Conservation (phyloP, 331 rosid genomes). For the Pyracantha coccinea region DNA sequence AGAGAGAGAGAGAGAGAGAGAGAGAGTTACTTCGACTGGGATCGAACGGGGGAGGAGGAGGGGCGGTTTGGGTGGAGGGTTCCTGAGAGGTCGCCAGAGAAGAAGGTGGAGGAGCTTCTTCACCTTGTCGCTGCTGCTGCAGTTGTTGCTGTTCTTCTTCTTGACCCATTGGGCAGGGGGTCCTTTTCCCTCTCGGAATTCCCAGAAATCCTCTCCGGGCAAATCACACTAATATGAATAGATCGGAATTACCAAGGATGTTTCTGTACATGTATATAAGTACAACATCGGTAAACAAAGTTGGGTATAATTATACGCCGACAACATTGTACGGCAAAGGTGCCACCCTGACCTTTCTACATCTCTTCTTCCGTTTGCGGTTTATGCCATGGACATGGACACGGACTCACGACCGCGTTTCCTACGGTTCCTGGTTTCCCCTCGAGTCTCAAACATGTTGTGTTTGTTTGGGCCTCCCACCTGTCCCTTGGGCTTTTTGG, state of each 20-base stretch:
- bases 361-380: no score
- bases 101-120: conserved; percentile 8
- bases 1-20: background rate
- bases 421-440: background rate
- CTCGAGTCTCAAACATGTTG: background rate
- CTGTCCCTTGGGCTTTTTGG: background rate
- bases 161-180: background rate
- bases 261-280: background rate
- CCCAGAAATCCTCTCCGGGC: background rate
- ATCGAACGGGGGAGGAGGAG: conserved; percentile 52
- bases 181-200: background rate
- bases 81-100: conserved; percentile 13
- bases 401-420: background rate
- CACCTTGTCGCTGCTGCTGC: background rate
- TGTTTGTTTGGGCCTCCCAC: background rate
- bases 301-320: background rate
- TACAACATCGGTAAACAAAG: background rate
- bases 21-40: conserved; percentile 65
- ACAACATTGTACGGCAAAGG: background rate
- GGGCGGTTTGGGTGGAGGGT: conserved; percentile 12
- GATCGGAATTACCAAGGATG: background rate
- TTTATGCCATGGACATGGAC: no score
- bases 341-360: background rate
- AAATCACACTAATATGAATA: background rate
- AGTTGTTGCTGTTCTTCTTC: background rate